Conservation (phyloP, 805 yeast species). For the Jamesozyma rosinii region DNA sequence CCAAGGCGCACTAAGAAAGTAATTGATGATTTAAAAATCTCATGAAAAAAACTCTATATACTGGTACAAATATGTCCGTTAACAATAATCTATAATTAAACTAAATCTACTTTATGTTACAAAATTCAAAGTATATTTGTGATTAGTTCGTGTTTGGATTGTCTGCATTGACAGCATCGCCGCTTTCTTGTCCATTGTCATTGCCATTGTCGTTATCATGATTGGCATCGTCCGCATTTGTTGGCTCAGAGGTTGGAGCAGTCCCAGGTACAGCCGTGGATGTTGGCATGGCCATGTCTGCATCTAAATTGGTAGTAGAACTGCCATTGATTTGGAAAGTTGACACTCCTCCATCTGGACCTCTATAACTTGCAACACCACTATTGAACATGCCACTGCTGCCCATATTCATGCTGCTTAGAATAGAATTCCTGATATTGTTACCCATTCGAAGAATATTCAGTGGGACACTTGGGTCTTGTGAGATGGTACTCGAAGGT, state of each 20-base stretch:
- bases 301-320: neutral
- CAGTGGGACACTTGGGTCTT: neutral
- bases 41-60: neutral
- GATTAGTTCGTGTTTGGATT: neutral
- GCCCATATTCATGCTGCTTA: neutral
- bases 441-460: neutral
- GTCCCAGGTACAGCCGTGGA: neutral
- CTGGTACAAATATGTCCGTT: neutral
- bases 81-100: neutral
- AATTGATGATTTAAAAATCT: neutral
- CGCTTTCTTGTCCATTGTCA: neutral
- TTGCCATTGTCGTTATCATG: neutral
- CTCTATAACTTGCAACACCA: slow-evolving; percentile 30
- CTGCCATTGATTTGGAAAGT: slow-evolving; percentile 13
- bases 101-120: neutral
- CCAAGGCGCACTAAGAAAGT: slow-evolving; percentile 15
- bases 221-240: neutral
- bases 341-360: slow-evolving; percentile 22
- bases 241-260: neutral
- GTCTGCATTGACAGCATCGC: neutral
- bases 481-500: neutral
- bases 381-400: slow-evolving; percentile 13
- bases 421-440: neutral
- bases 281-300: neutral
- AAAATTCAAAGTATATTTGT: too few relatives aligned